Base-by-base conservation (phyloP, 2,329 filamentous ascomycete species). In the Sordariomycetes sp. region DNA sequence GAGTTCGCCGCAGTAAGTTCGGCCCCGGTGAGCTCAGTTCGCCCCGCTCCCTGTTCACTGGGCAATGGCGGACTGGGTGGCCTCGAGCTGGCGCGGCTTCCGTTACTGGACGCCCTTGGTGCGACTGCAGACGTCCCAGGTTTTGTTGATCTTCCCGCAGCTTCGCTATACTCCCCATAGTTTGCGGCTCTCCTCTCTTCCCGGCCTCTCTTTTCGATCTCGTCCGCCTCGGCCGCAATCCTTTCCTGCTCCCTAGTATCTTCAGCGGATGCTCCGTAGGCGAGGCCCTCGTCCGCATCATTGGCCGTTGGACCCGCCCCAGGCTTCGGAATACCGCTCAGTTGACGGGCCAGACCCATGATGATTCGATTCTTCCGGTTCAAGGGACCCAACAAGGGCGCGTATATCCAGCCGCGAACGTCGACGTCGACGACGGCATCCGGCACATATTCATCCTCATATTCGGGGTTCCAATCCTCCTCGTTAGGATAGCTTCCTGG, bases 371-470 rank as follows among this genome's bases (percentile, higher is more conserved):
- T 95, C 66, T 90, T 90, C 64, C 92, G 82, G 28, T 83, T 93
- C 81, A 97, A 85, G 3, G 90, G 91, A 0, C 90, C 91, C 63
- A 80, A 81, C 66, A 93, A 89, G 20, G 93, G 93, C 46, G 85
- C 84, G 70, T 96, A 99, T 56, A 97, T 82, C 94, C 95, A 99
- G 16, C 94, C 94, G 64, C 93, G 82, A 25, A 99, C 90, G 69
- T 99, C 93, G 6, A 97, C 90, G 67, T 97, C 93, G 1, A 97
- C 89, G 3, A 97, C 77, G 0, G 92, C 90, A 69, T 88, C 88
- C 65, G 91, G 86, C 60, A 93, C 86, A 69, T 96, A 88, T 57
- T 87, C 81, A 61, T 81, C 81, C 59, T 92, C 84, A 88, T 89
- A 96, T 66, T 93, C 85, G 58, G 83, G 76, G 50, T 80, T 82